These are phyloP conservation scores for Pseudogymnoascus sp. DNA, from an alignment of 2,329 filamentous ascomycete genomes.

Conservation along the genomic window DNA sequence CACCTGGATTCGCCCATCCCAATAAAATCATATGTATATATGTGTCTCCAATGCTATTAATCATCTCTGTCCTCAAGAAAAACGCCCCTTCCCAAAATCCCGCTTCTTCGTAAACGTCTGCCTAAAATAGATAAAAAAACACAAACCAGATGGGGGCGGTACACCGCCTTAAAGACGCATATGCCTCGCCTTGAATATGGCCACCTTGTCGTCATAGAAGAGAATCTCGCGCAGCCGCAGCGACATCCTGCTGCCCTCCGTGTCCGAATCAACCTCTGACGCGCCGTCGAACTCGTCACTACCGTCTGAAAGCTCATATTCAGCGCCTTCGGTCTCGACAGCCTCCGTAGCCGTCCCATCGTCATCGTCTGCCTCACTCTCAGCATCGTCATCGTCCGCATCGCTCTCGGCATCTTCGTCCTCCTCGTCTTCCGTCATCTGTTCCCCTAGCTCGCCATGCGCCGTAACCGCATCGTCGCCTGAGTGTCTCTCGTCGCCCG, in stretches of 20 bases:
- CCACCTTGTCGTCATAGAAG: constrained; percentile 77
- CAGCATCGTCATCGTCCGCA: constrained; percentile 39
- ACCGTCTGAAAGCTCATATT: constrained; percentile 32
- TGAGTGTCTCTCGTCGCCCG: constrained; percentile 33
- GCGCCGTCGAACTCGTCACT: constrained; percentile 41
- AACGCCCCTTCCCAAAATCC: background rate
- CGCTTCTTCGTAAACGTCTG: background rate
- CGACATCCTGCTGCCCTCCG: constrained; percentile 33
- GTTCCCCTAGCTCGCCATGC: constrained; percentile 30
- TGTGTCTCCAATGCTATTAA: background rate
- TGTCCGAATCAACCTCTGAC: constrained; percentile 28
- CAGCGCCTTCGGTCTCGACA: constrained; percentile 30
- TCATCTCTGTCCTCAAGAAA: background rate
- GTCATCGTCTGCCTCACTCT: constrained; percentile 33
- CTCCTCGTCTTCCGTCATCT: constrained; percentile 35
- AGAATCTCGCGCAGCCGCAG: constrained; percentile 68
- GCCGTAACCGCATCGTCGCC: constrained; percentile 23
- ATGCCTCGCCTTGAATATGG: constrained; percentile 70
- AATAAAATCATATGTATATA: background rate
- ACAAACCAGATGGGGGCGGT: background rate
- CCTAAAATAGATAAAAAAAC: background rate
- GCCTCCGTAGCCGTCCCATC: constrained; percentile 26
- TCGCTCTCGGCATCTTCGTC: constrained; percentile 39
- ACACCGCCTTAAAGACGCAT: constrained; percentile 34
- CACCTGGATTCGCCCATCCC: background rate